Evolutionary conservation across 1,284 basidiomycete genomes (phyloP), one percentile per base, ranked within the genome.

Genomic region (Tilletia walkeri): DNA sequence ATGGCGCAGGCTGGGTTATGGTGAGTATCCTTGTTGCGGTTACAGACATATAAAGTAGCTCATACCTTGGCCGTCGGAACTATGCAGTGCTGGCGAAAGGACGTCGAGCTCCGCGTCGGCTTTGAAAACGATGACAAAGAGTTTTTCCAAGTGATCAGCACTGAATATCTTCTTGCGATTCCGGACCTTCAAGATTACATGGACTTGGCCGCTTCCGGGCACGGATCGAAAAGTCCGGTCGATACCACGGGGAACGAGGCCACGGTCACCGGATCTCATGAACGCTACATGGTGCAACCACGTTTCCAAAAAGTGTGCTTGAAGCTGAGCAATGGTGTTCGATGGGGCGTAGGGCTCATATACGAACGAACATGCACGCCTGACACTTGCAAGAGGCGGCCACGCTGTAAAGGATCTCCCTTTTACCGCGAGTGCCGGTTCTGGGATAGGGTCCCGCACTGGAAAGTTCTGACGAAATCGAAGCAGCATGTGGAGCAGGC

Each of bases 311-410:
- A 83, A 70, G 71, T 82, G 66, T 75, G 73, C 66, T 74, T 80
- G 74, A 91, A 92, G 77, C 88, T 97, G 75, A 87, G 88, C 39
- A 92, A 92, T 69, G 95, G 95, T 18, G 90, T 95, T n/a, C 88
- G 92, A 39, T 95, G 94, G 84, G 95, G 95, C 7, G 87, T 95
- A 38, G 93, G 94, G 1, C 89, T 93, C 80, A 87, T 88, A 9
- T 87, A 94, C 56, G 95, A 99, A 84, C 88, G 93, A 63, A 88
- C 94, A 0, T 99, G 95, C 84, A 88, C 88, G 7, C 84, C 87
- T n/a, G 89, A 84, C 66, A 84, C 88, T 56, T 98, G 95, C 80
- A 54, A 76, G 16, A 74, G 75, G 3, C 73, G 69, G 39, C 74
- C 76, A 2, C 86, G 84, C 14, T 95, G 93, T 81, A 84, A 84